phyloP scores from a whole-genome alignment of 306 rosid genomes.

The Sechiopsis laciniata region DNA sequence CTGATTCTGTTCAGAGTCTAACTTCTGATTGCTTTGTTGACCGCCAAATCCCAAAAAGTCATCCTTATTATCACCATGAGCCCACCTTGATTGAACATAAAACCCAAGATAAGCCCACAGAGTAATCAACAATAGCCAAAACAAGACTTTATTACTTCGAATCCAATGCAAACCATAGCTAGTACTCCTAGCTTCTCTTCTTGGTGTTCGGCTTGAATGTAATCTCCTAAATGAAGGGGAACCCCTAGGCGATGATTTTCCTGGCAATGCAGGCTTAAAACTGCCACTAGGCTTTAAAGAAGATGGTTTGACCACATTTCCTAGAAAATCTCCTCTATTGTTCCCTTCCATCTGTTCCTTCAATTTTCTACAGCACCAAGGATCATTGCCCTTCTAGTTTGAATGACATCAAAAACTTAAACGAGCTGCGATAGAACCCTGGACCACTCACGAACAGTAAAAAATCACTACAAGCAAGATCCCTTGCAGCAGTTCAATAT shows the following conservation, averaged over 20 bases:
- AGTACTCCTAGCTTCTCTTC: conserved; percentile 54
- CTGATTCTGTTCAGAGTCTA: conserved; percentile 36
- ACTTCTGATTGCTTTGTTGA: conserved; percentile 30
- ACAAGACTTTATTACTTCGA: conserved; percentile 52
- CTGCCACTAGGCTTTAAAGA: conserved; percentile 45
- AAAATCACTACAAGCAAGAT: not conserved
- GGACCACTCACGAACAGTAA: conserved; percentile 13
- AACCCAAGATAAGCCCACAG: conserved; percentile 90
- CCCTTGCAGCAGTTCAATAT: not conserved
- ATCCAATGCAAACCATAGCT: conserved; percentile 41
- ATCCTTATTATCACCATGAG: conserved; percentile 49
- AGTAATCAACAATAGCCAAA: conserved; percentile 71
- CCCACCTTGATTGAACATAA: conserved; percentile 83
- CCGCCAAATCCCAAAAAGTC: conserved; percentile 54
- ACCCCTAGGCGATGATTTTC: conserved; percentile 49
- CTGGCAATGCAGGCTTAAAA: conserved; percentile 54
- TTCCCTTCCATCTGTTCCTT: conserved; percentile 55
- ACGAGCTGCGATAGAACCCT: not conserved
- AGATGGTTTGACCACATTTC: conserved; percentile 32
- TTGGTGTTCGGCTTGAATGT: conserved; percentile 48
- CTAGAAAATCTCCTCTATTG: conserved; percentile 40
- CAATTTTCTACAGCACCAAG: conserved; percentile 27
- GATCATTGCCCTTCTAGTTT: conserved; percentile 19
- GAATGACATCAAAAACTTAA: conserved; percentile 7
- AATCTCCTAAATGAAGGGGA: conserved; percentile 61